Base-by-base conservation (phyloP, 2,329 filamentous ascomycete genomes). In the Aspergillus felis region DNA sequence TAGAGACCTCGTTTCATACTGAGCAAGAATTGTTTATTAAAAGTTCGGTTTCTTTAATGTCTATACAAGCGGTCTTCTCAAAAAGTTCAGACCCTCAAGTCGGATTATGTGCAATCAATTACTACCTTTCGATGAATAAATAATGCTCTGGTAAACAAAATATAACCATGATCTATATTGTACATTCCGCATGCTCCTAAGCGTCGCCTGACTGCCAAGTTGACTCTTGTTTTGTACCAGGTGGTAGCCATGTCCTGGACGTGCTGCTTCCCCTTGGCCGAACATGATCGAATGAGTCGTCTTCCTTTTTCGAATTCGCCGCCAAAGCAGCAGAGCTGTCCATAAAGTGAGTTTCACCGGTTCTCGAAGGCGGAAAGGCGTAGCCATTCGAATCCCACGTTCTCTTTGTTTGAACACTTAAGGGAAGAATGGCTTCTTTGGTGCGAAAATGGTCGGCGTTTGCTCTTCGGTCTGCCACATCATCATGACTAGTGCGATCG, bases 401-500 rank as follows among this genome's bases (percentile, higher is more conserved):
- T 68, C 72, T 68, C 67, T 66, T 62, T 70, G 72, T 51, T 66
- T 72, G 51, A 58, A 71, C 59, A 73, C 79, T 67, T 79, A 92
- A 76, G 1, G 91, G 92, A 28, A 96, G 78, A 17, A 96, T 73
- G 1, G 87, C 79, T 9, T 82, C 80, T 35, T 80, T 78, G 27
- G 82, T 82, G 68, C 91, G 84, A 66, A 87, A 84, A 64, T 88
- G 87, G 62, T 83, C 75, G 7, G 80, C 75, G 57, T 81, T 81
- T 3, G 90, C 91, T 63, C 88, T 87, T 64, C 88, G 87, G 71
- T 97, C 92, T 35, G 91, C 92, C 71, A 92, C 92, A 68, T 91
- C 91, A 64, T 89, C 89, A 70, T 95, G 89, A 68, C 87, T 92
- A 20, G 91, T 96, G 59, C 94, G 87, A 74, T 99, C 94, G 74